A percentile compares a stretch with the other conserved stretches of the same genome.
Evolutionary conservation across 2,329 filamentous ascomycete species (phyloP).

Genomic region (Phialophora chinensis): DNA sequence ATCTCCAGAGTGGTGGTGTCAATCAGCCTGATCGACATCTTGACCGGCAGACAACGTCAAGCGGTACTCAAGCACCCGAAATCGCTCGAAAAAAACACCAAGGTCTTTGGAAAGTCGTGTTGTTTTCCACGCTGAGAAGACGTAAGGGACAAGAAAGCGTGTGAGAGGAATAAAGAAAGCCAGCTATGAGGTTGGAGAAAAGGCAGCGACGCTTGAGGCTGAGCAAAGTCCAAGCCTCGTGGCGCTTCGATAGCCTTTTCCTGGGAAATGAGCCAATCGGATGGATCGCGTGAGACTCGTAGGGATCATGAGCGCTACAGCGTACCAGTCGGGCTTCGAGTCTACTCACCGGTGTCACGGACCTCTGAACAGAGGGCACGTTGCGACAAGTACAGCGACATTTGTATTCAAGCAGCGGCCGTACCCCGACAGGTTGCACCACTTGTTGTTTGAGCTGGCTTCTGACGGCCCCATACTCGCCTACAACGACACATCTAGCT

Average conservation of each 20-base stretch:
- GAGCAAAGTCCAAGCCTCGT: background rate
- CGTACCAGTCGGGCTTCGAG: too few species aligned
- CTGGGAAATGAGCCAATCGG: background rate
- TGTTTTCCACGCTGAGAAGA: background rate
- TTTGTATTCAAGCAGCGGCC: background rate
- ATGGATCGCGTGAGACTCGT: background rate
- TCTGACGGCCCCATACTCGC: background rate
- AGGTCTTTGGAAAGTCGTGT: background rate
- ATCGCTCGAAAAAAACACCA: background rate
- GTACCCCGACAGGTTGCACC: rapidly evolving
- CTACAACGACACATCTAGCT: background rate
- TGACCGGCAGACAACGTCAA: background rate
- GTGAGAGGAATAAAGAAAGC: background rate
- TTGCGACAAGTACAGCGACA: background rate
- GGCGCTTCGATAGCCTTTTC: background rate
- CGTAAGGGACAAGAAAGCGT: background rate
- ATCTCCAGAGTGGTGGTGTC: constrained; percentile 4
- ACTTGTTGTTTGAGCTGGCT: background rate
- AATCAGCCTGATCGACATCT: constrained; percentile 15
- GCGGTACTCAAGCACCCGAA: background rate
- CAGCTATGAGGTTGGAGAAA: background rate
- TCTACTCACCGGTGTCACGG: too few species aligned
- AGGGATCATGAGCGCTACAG: too few species aligned
- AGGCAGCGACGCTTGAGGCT: background rate
- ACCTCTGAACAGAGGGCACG: background rate